Evolutionary conservation across 2,329 filamentous ascomycete genomes (phyloP), one percentile per base, ranked within the genome.

Genomic region (Aspergillus eucalypticola): DNA sequence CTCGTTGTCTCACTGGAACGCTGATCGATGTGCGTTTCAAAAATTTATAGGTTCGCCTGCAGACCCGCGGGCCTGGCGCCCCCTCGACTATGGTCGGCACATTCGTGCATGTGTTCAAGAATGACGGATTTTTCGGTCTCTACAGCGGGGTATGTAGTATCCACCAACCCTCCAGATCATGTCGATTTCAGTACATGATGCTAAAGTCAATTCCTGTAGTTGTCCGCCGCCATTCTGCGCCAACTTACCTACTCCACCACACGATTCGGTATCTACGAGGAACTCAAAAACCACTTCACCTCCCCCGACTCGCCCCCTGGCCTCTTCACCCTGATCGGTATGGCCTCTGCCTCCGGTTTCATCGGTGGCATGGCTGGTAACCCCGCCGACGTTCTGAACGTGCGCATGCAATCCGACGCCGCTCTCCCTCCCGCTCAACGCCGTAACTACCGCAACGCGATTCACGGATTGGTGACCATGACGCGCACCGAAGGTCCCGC

Each of bases 191-290:
- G 3, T 35, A 35, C 11, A 35, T 13, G 32, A 11, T 15, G 32
- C 32, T 35, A 35, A 35, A 5, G 32, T 35, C 11, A 35, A 4
- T 35, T 35, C 11, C 5, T 67, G 54, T 69, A 88, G 79, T 87
- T 98, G 60, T 96, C 93, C 2, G 95, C 95, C 67, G 95, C 93
- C 59, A 86, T 98, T 52, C 85, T 98, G 60, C 93, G 95, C 66
- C 95, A 98, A 81, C 85, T 93, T 68, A 98, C 95, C 61, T 99
- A 99, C 82, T 95, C 90, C 61, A 99, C 95, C 54, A 95, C 92
- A 39, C 91, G 95, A 52, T 99, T 99, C 80, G 95, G 92, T 65
- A 88, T 97, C 65, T 99, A 99, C 82, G 95, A 98, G 79, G 88
- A 96, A 68, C 83, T 98, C 61, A 99, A 99, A 79, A 80, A 85